Percentiles rank a stretch among this genome's conserved stretches.
Evolutionary conservation across 345 rosid species (phyloP).

Genomic region (Bruguiera sexangula): DNA sequence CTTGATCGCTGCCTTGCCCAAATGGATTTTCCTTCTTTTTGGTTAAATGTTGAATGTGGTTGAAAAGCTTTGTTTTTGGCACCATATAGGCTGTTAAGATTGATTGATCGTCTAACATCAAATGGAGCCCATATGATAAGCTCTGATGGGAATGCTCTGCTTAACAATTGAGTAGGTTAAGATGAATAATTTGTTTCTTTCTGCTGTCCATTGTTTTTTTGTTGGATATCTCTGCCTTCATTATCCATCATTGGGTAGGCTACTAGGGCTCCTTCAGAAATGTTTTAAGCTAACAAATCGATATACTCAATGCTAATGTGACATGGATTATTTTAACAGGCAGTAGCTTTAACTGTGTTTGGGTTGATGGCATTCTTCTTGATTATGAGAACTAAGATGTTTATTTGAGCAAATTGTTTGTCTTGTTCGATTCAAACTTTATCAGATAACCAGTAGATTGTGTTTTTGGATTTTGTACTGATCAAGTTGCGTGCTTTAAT

Average conservation of each 20-base stretch:
- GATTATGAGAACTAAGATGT: background rate
- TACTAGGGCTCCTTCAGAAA: too few relatives aligned
- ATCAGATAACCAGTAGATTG: background rate
- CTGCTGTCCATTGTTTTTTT: background rate
- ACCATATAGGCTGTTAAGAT: background rate
- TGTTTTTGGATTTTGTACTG: conserved; percentile 10
- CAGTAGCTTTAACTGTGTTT: background rate
- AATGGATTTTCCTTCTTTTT: background rate
- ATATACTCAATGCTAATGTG: too few relatives aligned
- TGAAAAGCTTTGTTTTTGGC: background rate
- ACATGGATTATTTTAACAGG: background rate
- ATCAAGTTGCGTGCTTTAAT: conserved; percentile 13
- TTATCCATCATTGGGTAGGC: too few relatives aligned
- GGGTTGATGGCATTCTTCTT: background rate
- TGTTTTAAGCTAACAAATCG: too few relatives aligned
- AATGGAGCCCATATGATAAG: background rate
- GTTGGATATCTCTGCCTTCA: background rate
- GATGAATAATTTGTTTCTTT: background rate
- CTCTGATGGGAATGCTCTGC: background rate
- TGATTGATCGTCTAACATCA: background rate
- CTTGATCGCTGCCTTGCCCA: background rate
- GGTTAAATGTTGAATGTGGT: background rate
- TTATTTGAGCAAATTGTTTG: background rate
- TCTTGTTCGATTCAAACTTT: background rate
- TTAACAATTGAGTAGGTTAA: background rate